Evolutionary conservation across 1,284 basidiomycete genomes (phyloP), one percentile per base, ranked within the genome.

Genomic region (Volvariella surrecta): DNA sequence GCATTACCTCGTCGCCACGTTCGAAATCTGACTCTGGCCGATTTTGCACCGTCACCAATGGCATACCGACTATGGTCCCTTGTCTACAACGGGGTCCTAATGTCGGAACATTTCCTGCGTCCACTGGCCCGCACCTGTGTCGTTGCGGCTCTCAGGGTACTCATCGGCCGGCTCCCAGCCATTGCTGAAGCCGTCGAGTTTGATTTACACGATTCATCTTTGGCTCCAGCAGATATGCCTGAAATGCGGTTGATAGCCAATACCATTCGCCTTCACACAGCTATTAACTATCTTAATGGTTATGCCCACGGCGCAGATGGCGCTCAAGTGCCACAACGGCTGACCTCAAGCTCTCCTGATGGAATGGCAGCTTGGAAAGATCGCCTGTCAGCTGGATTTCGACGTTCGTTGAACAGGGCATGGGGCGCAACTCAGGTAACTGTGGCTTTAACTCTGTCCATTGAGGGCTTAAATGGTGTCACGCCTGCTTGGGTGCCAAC

Each of bases 141-240:
- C 34, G 71, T 80, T 9, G 63, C 68, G 3, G 58, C 58, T 39
- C 63, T 83, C n/a, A 76, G 77, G 11, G 53, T 79, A 43, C 56
- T 71, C 45, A 82, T 87, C 48, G 70, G 70, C 45, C 73, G 73
- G 58, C 66, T 87, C 0, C 84, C 84, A 13, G 66, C 68, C 37
- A 66, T 87, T 40, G 77, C 76, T 28, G 76, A 81, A 50, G 71
- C 75, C 1, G 55, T 87, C 21, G 75, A 79, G 43, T 76, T 88
- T 39, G 82, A 86, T 49, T 57, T 86, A 2, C 70, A 77, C 48
- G 67, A 66, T 16, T 70, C 73, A 2, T 59, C 67, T 1, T 52
- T 84, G 20, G 71, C 68, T 2, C 71, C 76, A 32, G 54, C 68
- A 13, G 71, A 70, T 17, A 52, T 71, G 11, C 71, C 74, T 28